A percentile compares a stretch with the other conserved stretches of the same genome.
These are phyloP conservation scores for Lentinula detonsa DNA, from an alignment of 768 basidiomycete species.

Conservation along the genomic window DNA sequence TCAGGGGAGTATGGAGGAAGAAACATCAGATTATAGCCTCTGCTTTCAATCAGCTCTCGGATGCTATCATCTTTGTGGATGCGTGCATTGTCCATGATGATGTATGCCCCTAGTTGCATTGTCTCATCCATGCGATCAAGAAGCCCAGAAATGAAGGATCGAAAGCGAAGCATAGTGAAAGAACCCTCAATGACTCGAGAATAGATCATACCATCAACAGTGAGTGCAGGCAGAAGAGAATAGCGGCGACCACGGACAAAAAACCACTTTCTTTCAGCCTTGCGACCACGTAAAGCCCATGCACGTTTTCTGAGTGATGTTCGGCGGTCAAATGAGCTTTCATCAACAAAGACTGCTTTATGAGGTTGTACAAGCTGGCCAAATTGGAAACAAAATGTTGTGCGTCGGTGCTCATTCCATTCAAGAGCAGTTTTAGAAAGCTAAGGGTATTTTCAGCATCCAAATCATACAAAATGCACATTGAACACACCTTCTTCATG, in stretches of 20 bases:
- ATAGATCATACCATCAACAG: constrained; percentile 12
- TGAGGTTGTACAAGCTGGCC: not conserved
- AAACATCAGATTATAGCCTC: constrained; percentile 9
- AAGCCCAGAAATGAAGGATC: constrained; percentile 17
- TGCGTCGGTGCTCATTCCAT: constrained; percentile 11
- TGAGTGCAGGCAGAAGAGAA: constrained; percentile 25
- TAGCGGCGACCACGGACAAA: not conserved
- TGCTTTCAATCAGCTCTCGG: constrained; percentile 17
- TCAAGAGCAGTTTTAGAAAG: constrained; percentile 13
- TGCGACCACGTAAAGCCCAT: not conserved
- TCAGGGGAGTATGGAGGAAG: constrained; percentile 23
- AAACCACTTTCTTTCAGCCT: not conserved
- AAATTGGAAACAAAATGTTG: constrained; percentile 8
- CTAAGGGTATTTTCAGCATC: not conserved
- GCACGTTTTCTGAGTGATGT: not conserved
- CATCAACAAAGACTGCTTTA: constrained; percentile 1
- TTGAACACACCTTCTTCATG: constrained; percentile 19
- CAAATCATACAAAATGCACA: not conserved
- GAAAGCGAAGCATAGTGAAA: constrained; percentile 16
- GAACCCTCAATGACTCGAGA: constrained; percentile 17
- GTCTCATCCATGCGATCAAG: constrained; percentile 24
- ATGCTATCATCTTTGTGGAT: constrained; percentile 24
- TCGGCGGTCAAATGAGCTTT: constrained; percentile 1
- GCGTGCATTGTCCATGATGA: constrained; percentile 30
- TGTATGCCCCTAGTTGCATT: constrained; percentile 19